Evolutionary conservation across 352 stramenopile genomes (phyloP).

Genomic region (Phytophthora syringae): DNA sequence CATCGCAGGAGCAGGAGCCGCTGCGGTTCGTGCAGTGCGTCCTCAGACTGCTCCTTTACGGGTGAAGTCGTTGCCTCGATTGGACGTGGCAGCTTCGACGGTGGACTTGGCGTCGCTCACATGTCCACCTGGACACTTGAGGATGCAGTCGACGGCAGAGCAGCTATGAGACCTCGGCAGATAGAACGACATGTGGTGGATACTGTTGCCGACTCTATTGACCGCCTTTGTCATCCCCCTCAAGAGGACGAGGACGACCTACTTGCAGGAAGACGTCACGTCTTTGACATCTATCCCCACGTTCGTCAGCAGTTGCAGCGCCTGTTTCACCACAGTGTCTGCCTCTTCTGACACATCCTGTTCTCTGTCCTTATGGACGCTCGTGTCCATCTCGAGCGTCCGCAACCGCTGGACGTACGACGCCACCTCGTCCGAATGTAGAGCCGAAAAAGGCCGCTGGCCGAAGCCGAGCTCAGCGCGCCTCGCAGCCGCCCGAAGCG

Average conservation of each 20-base stretch:
- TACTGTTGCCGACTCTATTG: constrained; percentile 5
- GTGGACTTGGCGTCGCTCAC: not conserved
- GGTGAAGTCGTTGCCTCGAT: constrained; percentile 54
- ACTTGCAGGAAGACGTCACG: constrained; percentile 2
- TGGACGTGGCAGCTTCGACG: constrained; percentile 26
- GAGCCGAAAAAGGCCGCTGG: constrained; percentile 34
- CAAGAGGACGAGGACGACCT: constrained; percentile 1
- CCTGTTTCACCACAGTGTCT: constrained; percentile 7
- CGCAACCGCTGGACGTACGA: constrained; percentile 24
- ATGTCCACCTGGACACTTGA: not conserved
- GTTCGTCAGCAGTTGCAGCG: constrained; percentile 21
- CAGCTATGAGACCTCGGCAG: constrained; percentile 3
- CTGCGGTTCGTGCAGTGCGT: constrained; percentile 24
- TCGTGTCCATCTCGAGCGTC: constrained; percentile 33
- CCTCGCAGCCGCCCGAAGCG: constrained; percentile 58
- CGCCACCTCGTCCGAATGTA: not conserved
- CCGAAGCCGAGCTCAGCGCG: constrained; percentile 39
- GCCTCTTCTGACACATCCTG: constrained; percentile 6
- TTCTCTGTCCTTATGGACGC: constrained; percentile 8
- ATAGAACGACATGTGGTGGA: constrained; percentile 9
- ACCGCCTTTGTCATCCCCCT: not conserved
- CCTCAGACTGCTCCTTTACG: constrained; percentile 61
- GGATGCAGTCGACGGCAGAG: not conserved
- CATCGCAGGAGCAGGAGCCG: constrained; percentile 1
- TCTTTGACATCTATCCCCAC: constrained; percentile 27